These are phyloP conservation scores for Solanum pennellii DNA, from an alignment of 257 asterid genomes.

Conservation along the genomic window DNA sequence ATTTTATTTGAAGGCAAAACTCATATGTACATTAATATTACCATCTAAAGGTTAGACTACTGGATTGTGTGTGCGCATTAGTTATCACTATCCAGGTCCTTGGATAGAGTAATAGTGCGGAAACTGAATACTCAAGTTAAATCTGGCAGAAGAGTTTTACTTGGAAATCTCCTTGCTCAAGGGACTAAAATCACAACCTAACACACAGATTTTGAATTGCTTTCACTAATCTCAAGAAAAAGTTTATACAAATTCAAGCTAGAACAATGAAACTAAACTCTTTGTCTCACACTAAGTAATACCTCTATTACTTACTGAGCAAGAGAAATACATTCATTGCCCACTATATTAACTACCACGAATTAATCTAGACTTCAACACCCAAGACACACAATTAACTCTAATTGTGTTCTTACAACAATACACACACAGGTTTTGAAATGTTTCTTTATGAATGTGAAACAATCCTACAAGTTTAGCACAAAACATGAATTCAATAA, in stretches of 20 bases:
- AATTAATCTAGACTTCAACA: too few relatives aligned
- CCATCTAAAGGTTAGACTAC: background rate
- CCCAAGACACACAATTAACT: background rate
- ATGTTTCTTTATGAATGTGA: too few relatives aligned
- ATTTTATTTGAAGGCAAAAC: background rate
- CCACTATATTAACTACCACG: background rate
- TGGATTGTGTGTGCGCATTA: too few relatives aligned
- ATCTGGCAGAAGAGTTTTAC: too few relatives aligned
- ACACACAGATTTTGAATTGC: background rate
- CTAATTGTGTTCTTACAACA: background rate
- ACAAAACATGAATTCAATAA: too few relatives aligned
- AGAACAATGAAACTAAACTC: background rate
- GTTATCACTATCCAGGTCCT: too few relatives aligned
- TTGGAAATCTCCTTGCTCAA: too few relatives aligned
- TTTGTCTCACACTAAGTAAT: background rate
- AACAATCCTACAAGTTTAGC: too few relatives aligned
- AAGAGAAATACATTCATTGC: background rate
- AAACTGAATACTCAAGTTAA: too few relatives aligned
- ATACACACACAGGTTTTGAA: too few relatives aligned
- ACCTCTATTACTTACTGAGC: background rate
- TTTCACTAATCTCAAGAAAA: background rate
- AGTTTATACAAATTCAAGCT: background rate
- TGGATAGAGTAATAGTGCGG: too few relatives aligned
- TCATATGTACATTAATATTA: background rate
- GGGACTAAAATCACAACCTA: too few relatives aligned